Percentiles rank a stretch among this genome's conserved stretches.
These are phyloP conservation scores for Eimeria falciformis DNA, from an alignment of 169 alveolate genomes.

Conservation along the genomic window DNA sequence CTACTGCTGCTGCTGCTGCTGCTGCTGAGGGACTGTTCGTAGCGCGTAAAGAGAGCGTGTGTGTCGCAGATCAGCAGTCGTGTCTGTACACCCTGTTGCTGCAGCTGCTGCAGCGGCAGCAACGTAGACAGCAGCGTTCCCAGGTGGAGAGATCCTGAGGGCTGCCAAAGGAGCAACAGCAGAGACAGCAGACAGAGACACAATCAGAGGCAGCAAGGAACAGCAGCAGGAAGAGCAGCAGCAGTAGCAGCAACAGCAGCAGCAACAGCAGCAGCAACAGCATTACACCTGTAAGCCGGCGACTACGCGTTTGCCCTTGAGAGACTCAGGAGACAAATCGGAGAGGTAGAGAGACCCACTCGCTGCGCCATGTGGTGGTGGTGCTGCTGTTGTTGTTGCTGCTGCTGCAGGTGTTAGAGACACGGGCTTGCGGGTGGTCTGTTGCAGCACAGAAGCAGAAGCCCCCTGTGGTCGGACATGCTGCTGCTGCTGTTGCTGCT, in stretches of 20 bases:
- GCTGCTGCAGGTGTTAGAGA: not conserved
- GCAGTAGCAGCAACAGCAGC: conserved; percentile 7
- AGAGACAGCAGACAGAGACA: not conserved
- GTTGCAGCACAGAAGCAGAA: too few relatives aligned
- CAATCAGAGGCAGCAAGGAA: not conserved
- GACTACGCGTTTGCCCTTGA: not conserved
- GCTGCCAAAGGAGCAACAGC: conserved; percentile 14
- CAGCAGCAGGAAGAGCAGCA: not conserved
- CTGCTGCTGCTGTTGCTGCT: conserved; percentile 3
- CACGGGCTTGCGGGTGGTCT: not conserved
- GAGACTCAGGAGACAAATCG: not conserved
- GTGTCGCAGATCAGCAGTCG: conserved; percentile 23
- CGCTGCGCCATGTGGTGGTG: not conserved
- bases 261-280: conserved; percentile 4
- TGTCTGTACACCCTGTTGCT: not conserved
- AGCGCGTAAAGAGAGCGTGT: not conserved
- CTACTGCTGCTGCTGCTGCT: conserved; percentile 16
- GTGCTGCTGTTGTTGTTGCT: not conserved
- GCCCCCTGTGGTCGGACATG: not conserved
- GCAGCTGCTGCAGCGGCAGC: conserved; percentile 34
- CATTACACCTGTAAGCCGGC: not conserved
- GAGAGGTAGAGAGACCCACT: not conserved
- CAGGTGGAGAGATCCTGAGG: not conserved
- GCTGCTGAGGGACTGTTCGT: not conserved
- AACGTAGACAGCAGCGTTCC: not conserved